phyloP scores from a whole-genome alignment of 2,329 filamentous ascomycete species.

The Blumeria hordei region DNA sequence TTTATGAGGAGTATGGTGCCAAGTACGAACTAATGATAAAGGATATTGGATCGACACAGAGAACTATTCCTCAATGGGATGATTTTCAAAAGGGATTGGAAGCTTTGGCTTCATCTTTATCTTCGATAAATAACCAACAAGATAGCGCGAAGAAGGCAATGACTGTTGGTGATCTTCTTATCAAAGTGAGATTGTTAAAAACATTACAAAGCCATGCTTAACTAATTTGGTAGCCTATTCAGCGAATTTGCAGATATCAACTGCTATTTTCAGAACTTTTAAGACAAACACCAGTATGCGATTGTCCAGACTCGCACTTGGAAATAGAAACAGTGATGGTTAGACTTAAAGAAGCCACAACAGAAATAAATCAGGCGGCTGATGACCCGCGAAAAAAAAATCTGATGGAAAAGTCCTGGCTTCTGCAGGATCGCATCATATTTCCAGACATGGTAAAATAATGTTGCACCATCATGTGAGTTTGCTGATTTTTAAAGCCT shows the following conservation, averaged over 20 bases:
- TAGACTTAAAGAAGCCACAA: conserved; percentile 47
- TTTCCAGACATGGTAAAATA: conserved; percentile 44
- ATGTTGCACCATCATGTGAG: background rate
- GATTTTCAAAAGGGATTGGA: conserved; percentile 71
- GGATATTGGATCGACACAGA: conserved; percentile 45
- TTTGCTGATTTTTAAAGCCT: conserved; percentile 11
- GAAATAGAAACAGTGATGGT: conserved; percentile 53
- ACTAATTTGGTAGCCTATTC: conserved; percentile 42
- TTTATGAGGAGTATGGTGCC: conserved; percentile 78
- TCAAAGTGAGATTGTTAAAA: conserved; percentile 38
- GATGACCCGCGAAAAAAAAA: conserved; percentile 46
- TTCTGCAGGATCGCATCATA: conserved; percentile 57
- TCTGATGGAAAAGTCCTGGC: conserved; percentile 58
- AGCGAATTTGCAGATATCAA: conserved; percentile 77
- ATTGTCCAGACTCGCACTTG: conserved; percentile 64
- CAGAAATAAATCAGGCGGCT: conserved; percentile 65
- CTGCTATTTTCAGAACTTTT: conserved; percentile 66
- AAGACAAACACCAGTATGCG: conserved; percentile 58
- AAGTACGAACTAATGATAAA: conserved; percentile 72
- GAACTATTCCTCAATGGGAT: conserved; percentile 48
- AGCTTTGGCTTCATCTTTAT: conserved; percentile 49
- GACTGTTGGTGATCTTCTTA: conserved; percentile 64
- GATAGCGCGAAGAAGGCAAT: conserved; percentile 48
- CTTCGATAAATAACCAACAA: conserved; percentile 39
- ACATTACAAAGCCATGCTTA: background rate